Percentiles rank a stretch among this genome's conserved stretches.
These are phyloP conservation scores for Fragosphaeria purpurea DNA, from an alignment of 2,329 filamentous ascomycete genomes.

Conservation along the genomic window DNA sequence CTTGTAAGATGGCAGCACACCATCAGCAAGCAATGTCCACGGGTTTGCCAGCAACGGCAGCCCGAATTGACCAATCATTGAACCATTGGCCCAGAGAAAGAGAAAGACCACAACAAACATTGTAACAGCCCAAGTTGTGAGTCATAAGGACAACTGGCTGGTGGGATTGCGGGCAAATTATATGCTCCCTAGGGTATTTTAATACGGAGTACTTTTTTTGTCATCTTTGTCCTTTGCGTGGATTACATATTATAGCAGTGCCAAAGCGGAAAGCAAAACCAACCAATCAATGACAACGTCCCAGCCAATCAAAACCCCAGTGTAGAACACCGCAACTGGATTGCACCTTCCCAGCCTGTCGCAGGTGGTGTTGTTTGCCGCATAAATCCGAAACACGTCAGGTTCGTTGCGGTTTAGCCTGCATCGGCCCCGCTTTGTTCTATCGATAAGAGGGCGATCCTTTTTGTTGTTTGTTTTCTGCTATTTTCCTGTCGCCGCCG, in stretches of 20 bases:
- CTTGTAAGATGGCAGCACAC: background rate
- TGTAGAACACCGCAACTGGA: too few species aligned
- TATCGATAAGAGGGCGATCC: constrained; percentile 7
- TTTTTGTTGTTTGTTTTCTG: background rate
- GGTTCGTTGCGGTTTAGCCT: background rate
- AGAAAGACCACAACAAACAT: background rate
- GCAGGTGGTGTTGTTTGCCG: constrained; percentile 1
- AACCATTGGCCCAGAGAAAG: background rate
- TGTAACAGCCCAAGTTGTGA: background rate
- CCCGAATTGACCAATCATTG: constrained; percentile 6
- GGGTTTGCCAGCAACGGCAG: background rate
- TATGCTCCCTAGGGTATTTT: too few species aligned
- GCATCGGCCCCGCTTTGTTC: background rate
- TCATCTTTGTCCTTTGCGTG: background rate
- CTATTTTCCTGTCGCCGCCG: background rate
- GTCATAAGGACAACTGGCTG: background rate
- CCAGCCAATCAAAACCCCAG: too few species aligned
- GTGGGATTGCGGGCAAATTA: too few species aligned
- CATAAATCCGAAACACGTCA: constrained; percentile 9
- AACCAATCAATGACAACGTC: background rate
- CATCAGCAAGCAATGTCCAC: background rate
- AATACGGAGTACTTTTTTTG: too few species aligned
- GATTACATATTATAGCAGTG: background rate
- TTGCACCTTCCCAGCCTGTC: constrained; percentile 4
- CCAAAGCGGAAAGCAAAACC: background rate